Base-by-base conservation (phyloP, 1,284 basidiomycete species). In the Salmacisia buchloeana region DNA sequence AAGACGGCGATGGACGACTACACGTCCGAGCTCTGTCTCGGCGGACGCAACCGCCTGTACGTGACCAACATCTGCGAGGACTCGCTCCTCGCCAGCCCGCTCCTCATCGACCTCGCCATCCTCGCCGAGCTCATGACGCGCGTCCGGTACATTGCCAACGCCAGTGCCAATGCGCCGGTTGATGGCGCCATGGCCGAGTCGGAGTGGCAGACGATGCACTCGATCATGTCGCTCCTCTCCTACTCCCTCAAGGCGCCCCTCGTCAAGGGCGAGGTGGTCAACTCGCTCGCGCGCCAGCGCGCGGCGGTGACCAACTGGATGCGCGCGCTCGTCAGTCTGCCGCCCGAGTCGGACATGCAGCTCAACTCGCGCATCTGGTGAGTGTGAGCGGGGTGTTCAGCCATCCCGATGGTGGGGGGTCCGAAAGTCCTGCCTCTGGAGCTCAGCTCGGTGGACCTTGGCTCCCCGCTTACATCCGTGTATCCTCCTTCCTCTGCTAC, bases 1-100 rank as follows among this genome's bases (percentile, higher is more conserved):
- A 79, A 79, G 69, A 86, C 92, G 61, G 94, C 94, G 49, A 93
- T 98, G 84, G 94, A 97, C 83, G 94, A 97, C 85, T 97, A 97
- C 84, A 94, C 93, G 82, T 94, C 91, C 15, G 94, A 97, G 81
- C 82, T 86, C 58, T 81, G 83, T 75, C 85, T 85, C 83, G 85
- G 85, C 46, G 84, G 84, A 15, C 80, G 83, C 61, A 82, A 82
- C 71, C 71, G 80, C 35, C 67, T 81, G 41, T 69, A 49, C 60
- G 63, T 63, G n/a, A 39, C 46, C 54, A 70, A 69, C 71, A 39
- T 73, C 29, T 72, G 69, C 69, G 76, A 89, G 87, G 94, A 98
- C 82, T 97, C 94, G 36, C 85, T 97, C 63, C 86, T 98, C 67
- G 94, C 96, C 54, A 94, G 93, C 57, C 94, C 94, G 12, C 86